These are phyloP conservation scores for Xerocomellus dryophilus DNA, from an alignment of 768 basidiomycete genomes.

Conservation along the genomic window DNA sequence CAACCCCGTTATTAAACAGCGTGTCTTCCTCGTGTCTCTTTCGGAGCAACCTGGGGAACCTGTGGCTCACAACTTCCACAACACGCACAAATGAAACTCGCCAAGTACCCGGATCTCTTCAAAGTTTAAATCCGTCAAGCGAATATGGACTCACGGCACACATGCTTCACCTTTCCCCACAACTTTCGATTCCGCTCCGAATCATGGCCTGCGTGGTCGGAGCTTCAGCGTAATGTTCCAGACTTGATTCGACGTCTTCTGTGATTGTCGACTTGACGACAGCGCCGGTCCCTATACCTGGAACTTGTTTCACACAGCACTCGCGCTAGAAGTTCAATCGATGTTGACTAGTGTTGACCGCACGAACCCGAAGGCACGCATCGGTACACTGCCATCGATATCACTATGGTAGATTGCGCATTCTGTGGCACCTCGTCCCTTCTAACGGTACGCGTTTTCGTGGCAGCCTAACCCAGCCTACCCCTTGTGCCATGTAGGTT, in stretches of 20 bases:
- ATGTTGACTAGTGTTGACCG: not conserved
- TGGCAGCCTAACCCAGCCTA: not conserved
- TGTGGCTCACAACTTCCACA: not conserved
- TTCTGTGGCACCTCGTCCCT: not conserved
- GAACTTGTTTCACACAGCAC: constrained; percentile 6
- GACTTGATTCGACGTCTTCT: not conserved
- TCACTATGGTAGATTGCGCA: too few species aligned
- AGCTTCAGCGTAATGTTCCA: not conserved
- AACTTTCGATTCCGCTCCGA: constrained; percentile 3
- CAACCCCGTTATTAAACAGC: not conserved
- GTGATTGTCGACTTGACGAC: constrained; percentile 9
- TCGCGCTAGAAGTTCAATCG: not conserved
- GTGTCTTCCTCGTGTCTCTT: constrained; percentile 13
- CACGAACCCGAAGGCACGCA: not conserved
- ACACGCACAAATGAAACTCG: constrained; percentile 1
- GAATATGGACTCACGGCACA: not conserved
- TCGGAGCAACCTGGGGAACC: not conserved
- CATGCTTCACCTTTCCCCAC: constrained; percentile 11
- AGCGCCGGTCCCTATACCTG: not conserved
- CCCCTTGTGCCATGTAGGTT: not conserved
- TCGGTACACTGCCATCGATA: not conserved
- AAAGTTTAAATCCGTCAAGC: too few species aligned
- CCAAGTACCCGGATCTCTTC: too few species aligned
- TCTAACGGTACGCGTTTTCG: not conserved
- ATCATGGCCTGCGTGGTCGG: constrained; percentile 3